Base-by-base conservation (phyloP, 2,329 filamentous ascomycete genomes). In the Epichloe sylvatica region DNA sequence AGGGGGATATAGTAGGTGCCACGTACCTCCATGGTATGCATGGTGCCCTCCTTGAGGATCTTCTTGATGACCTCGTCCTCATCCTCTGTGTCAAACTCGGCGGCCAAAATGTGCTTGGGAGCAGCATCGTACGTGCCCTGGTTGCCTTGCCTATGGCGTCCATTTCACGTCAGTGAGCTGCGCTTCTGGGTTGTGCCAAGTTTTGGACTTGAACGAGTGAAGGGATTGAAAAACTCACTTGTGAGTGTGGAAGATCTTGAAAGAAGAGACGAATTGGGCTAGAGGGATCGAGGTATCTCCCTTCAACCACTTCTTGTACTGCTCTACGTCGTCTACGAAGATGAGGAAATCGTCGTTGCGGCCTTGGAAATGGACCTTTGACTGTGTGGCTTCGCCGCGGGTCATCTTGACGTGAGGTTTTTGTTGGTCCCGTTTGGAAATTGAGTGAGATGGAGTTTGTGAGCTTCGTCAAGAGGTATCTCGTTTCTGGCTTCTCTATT, bases 171-270 rank as follows among this genome's bases (percentile, higher is more conserved):
- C n/a, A 12, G 19, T 15, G n/a, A 17, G 11, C 3, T 13, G 3
- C 19, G 3, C 39, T 19, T 11, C 15, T 6, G 25, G n/a, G 17
- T 17, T 17, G 2, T 38, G 15, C 11, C n/a, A n/a, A 4, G 30
- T 30, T 11, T 38, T 41, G 21, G 49, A 35, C 47, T 44, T 36
- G 33, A 47, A 12, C 11, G 33, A 19, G 39, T 39, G 4, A 38
- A 43, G 17, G 17, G 5, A 12, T n/a, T n/a, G n/a, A 1, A 4
- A 13, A 45, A 73, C 85, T 71, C 76, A 96, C 90, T 83, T 85
- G 73, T 94, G 86, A 36, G 89, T 94, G 41, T 84, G 73, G 62
- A 95, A 94, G 62, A 98, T 75, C 76, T 94, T 86, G 76, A 87
- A 97, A 7, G 84, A 77, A 51, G 83, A 87, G 50, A 97, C 77